phyloP scores from a whole-genome alignment of 306 rosid genomes.

The Herpetospermum pedunculosum region DNA sequence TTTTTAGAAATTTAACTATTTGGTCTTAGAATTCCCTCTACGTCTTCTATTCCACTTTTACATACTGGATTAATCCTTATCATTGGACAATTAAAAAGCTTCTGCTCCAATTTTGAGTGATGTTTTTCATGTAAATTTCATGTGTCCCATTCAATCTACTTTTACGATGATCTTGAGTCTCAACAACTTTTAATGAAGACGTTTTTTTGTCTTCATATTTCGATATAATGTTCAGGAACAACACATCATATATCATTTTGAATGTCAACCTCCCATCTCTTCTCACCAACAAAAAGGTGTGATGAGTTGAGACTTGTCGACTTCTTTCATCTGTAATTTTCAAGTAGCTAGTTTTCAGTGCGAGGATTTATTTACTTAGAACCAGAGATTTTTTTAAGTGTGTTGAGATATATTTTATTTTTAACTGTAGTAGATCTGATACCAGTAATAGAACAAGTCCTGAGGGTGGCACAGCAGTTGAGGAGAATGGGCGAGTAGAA shows the following conservation, averaged over 20 bases:
- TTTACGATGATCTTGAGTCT: neutral
- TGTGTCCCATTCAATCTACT: neutral
- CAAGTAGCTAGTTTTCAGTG: neutral
- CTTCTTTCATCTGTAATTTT: neutral
- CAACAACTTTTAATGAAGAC: neutral
- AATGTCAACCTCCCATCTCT: neutral
- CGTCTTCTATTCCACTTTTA: neutral
- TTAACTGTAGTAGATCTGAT: slow-evolving; percentile 14
- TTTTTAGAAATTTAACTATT: neutral
- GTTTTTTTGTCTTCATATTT: neutral
- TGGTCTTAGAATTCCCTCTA: neutral
- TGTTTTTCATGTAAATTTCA: neutral
- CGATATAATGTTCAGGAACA: neutral
- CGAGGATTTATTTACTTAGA: neutral
- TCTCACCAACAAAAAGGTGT: neutral
- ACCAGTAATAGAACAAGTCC: slow-evolving; percentile 39
- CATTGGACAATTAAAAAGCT: neutral
- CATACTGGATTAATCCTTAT: neutral
- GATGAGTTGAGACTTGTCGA: neutral
- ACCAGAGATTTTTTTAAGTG: neutral
- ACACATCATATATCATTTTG: neutral
- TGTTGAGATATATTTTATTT: slow-evolving; percentile 3
- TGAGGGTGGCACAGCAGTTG: slow-evolving; percentile 40
- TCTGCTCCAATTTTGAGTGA: neutral
- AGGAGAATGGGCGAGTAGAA: slow-evolving; percentile 64